Base-by-base conservation (phyloP, 208 protist species). In the Polymyxa betae region DNA sequence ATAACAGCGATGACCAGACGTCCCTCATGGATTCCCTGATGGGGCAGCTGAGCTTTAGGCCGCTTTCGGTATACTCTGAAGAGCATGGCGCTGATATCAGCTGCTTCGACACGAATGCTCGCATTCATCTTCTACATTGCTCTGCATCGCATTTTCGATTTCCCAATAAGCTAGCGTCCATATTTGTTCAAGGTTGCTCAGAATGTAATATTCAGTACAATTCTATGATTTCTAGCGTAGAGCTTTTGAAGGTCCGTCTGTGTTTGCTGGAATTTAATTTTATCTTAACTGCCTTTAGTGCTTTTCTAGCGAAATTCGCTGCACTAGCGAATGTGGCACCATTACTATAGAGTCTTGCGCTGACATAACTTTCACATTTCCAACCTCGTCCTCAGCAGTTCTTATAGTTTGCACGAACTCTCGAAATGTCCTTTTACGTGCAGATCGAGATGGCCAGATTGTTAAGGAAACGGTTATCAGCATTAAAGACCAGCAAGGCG, bases 331-430 rank as follows among this genome's bases (percentile, higher is more conserved):
- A 43, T 82, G 72, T n/a, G 72, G 72, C n/a, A 40, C 72, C 5
- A 43, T 82, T 20, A 82, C n/a, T 43, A 82, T 82, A 20, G 72
- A 82, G 35, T 82, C 72, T 45, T 82, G 35, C 12, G 16, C 16
- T 20, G 72, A 82, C 72, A 82, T 82, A 35, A n/a, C n/a, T 5
- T 5, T 82, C 16, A 45, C 72, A n/a, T 82, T 82, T n/a, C 72
- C 72, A 43, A n/a, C 72, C 5, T 40, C 5, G 5, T 82, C 72
- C 5, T 43, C 72, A 12, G 16, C n/a, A 5, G 40, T 82, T 20
- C 72, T 82, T 43, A 45, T 35, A 20, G 72, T 82, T n/a, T 82
- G 72, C n/a, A 82, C 72, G 16, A 82, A 35, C 72, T 35, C 10
- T 35, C 5, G 16, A 5, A 43, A 43, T 43, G 72, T 82, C 5